These are phyloP conservation scores for Cryptosporidium ubiquitum DNA, from an alignment of 169 alveolate species.

Conservation along the genomic window DNA sequence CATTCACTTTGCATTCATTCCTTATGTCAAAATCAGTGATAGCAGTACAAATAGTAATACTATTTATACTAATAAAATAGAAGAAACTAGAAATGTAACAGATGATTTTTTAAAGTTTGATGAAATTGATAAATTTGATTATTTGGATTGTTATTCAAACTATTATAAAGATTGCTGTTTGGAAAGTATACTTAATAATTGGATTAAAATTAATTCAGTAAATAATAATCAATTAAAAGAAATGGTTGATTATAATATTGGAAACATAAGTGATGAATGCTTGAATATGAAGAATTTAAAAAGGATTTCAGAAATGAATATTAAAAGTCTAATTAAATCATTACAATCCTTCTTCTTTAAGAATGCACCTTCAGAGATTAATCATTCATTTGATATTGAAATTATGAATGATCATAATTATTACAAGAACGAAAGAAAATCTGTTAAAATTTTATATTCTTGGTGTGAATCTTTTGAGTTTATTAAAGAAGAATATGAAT, in stretches of 20 bases:
- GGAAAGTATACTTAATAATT: slow-evolving; percentile 6
- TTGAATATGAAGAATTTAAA: slow-evolving; percentile 17
- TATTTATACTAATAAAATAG: neutral
- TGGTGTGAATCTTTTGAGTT: slow-evolving; percentile 43
- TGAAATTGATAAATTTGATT: neutral
- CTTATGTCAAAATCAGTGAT: neutral
- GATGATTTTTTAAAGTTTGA: neutral
- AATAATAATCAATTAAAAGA: neutral
- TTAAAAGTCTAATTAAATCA: slow-evolving; percentile 19
- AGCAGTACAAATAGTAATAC: neutral
- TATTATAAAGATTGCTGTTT: slow-evolving; percentile 45
- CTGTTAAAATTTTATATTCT: slow-evolving; percentile 37
- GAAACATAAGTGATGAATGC: slow-evolving; percentile 9
- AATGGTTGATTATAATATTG: slow-evolving; percentile 12
- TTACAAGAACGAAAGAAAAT: neutral
- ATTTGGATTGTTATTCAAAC: slow-evolving; percentile 40
- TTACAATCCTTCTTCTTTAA: slow-evolving; percentile 27
- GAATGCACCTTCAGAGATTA: slow-evolving; percentile 47
- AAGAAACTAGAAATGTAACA: neutral
- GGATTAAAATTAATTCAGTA: slow-evolving; percentile 16
- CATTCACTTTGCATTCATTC: slow-evolving; percentile 46
- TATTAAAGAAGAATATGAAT: slow-evolving; percentile 19
- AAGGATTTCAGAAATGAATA: neutral
- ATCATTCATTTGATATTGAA: slow-evolving; percentile 22
- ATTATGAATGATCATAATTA: slow-evolving; percentile 7